Conservation (phyloP, 345 rosid species). For the Eucalyptus polybractea region DNA sequence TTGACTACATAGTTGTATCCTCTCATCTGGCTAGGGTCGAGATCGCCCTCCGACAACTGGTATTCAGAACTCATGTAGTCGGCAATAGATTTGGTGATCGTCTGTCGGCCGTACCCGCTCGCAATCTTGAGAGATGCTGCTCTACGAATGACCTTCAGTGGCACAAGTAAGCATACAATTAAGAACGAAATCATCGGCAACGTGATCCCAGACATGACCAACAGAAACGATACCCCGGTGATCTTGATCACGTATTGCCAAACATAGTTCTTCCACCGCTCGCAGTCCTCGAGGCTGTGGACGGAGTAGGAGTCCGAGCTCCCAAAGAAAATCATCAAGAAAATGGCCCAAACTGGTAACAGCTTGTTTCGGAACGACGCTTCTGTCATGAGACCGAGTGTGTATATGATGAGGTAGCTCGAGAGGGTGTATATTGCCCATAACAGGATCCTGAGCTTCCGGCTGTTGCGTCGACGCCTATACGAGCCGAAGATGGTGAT, state of each 20-base stretch:
- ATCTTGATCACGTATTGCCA: not conserved
- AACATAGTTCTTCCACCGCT: not conserved
- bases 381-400: rapidly evolving
- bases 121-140: not conserved
- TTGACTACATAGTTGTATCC: not conserved
- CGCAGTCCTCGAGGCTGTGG: not conserved
- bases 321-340: not conserved
- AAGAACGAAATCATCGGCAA: not conserved
- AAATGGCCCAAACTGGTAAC: not conserved
- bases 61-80: not conserved
- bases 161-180: rapidly evolving
- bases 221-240: not conserved
- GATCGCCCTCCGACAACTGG: not conserved
- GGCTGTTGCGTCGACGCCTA: not conserved
- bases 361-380: not conserved
- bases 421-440: not conserved
- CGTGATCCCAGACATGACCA: not conserved
- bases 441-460: rapidly evolving
- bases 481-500: not conserved
- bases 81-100: rapidly evolving
- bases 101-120: not conserved
- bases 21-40: not conserved
- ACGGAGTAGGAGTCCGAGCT: not conserved
- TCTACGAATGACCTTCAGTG: not conserved
- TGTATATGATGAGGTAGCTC: not conserved